These are phyloP conservation scores for Abrus pulchellus DNA, from an alignment of 306 rosid species.

Conservation along the genomic window DNA sequence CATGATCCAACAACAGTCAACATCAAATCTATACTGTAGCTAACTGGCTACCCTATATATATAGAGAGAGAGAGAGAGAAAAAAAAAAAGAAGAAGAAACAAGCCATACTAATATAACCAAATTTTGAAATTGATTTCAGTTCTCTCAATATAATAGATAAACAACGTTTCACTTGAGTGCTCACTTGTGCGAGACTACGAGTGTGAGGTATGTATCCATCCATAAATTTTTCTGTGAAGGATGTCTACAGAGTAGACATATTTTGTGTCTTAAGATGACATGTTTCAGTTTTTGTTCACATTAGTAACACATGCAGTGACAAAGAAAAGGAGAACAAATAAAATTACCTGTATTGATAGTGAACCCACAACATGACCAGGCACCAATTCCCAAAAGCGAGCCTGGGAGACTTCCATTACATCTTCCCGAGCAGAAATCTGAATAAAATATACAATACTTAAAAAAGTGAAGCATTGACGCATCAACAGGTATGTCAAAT, in stretches of 20 bases:
- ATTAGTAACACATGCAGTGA: neutral
- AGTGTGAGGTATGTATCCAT: neutral
- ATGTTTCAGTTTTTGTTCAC: neutral
- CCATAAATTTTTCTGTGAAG: neutral
- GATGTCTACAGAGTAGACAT: neutral
- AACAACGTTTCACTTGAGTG: neutral
- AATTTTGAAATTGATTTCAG: slow-evolving; percentile 21
- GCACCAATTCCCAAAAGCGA: slow-evolving; percentile 96
- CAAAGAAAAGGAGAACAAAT: slow-evolving; percentile 19
- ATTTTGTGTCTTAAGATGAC: neutral
- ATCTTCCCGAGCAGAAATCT: slow-evolving; percentile 85
- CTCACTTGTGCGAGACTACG: neutral
- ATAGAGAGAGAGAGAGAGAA: too few relatives aligned
- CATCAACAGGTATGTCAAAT: slow-evolving; percentile 1
- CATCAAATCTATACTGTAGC: slow-evolving; percentile 6
- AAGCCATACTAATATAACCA: neutral
- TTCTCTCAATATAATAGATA: neutral
- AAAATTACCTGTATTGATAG: slow-evolving; percentile 69
- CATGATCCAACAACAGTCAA: slow-evolving; percentile 43
- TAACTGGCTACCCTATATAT: neutral
- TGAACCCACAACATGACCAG: slow-evolving; percentile 91
- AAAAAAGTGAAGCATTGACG: slow-evolving; percentile 11
- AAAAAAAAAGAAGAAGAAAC: neutral
- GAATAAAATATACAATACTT: neutral
- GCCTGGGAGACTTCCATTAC: slow-evolving; percentile 77